A percentile compares a stretch with the other conserved stretches of the same genome.
phyloP scores from a whole-genome alignment of 2,329 filamentous ascomycete species.

The Pseudogymnoascus sp. region DNA sequence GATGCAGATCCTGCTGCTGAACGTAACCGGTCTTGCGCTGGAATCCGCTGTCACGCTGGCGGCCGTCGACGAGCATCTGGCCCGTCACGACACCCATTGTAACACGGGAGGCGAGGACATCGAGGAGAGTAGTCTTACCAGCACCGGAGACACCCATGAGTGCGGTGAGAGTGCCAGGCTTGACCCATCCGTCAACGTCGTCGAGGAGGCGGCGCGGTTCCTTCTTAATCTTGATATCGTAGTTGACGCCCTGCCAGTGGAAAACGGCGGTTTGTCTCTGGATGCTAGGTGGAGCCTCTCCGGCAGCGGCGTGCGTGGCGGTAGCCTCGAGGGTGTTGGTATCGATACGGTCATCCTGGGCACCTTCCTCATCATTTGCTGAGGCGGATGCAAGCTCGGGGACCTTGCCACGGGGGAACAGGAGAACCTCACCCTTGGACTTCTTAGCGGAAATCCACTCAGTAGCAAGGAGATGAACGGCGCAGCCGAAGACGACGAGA shows the following conservation, averaged over 20 bases:
- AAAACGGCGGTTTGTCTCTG: slow-evolving; percentile 17
- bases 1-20: slow-evolving; percentile 84
- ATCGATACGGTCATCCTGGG: slow-evolving; percentile 8
- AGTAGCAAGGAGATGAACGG: slow-evolving; percentile 55
- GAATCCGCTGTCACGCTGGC: slow-evolving; percentile 70
- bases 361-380: slow-evolving; percentile 19
- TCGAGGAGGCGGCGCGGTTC: slow-evolving; percentile 71
- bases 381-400: slow-evolving; percentile 16
- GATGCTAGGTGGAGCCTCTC: slow-evolving; percentile 55
- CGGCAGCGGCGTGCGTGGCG: slow-evolving; percentile 16
- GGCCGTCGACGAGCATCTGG: slow-evolving; percentile 64
- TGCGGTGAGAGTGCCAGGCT: slow-evolving; percentile 82
- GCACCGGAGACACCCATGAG: slow-evolving; percentile 71
- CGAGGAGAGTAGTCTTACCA: slow-evolving; percentile 87
- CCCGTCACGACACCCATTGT: slow-evolving; percentile 85
- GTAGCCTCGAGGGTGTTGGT: slow-evolving; percentile 15
- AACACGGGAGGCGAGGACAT: slow-evolving; percentile 76
- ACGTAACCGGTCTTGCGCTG: slow-evolving; percentile 90
- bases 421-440: slow-evolving; percentile 69
- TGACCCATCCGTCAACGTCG: slow-evolving; percentile 86
- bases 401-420: slow-evolving; percentile 65
- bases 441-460: slow-evolving; percentile 58
- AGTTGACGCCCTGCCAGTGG: slow-evolving; percentile 35
- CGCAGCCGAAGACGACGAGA: slow-evolving; percentile 56
- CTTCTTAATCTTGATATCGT: slow-evolving; percentile 67